phyloP scores from a whole-genome alignment of 495 filamentous ascomycete genomes.

The Chlorociboria aeruginascens region DNA sequence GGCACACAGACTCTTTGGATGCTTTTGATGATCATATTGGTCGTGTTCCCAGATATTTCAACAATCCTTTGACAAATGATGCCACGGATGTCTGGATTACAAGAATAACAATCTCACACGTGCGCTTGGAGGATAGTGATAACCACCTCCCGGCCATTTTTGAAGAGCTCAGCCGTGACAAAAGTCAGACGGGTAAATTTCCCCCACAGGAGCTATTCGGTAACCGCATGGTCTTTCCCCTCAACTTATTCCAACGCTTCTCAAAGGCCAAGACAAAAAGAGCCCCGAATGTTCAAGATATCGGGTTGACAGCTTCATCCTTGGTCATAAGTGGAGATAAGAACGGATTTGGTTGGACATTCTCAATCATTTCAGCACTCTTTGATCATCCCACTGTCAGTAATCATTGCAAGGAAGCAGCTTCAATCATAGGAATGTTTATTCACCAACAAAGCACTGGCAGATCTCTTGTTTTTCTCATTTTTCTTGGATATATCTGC shows the following conservation, averaged over 20 bases:
- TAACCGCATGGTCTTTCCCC: too few relatives aligned
- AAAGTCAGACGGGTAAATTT: slow-evolving; percentile 3
- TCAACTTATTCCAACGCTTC: too few relatives aligned
- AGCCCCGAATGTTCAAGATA: too few relatives aligned
- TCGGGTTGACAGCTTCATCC: neutral
- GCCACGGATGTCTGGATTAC: slow-evolving; percentile 6
- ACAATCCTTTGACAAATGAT: neutral
- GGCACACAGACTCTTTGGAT: slow-evolving; percentile 10
- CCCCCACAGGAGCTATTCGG: slow-evolving; percentile 2
- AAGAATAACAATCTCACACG: slow-evolving; percentile 9
- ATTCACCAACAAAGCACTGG: slow-evolving; percentile 6
- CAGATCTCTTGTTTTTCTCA: slow-evolving; percentile 8
- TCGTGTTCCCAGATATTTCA: neutral
- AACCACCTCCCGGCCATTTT: neutral
- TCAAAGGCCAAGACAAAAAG: too few relatives aligned
- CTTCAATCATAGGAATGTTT: neutral
- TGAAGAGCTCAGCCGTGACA: neutral
- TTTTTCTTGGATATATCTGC: slow-evolving; percentile 4
- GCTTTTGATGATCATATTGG: slow-evolving; percentile 10
- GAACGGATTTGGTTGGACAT: slow-evolving; percentile 1
- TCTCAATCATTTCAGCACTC: too few relatives aligned
- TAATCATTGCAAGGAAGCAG: too few relatives aligned
- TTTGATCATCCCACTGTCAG: too few relatives aligned
- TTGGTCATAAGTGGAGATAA: slow-evolving; percentile 10
- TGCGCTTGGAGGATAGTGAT: neutral